Base-by-base conservation (phyloP, 106 monocot species). In the Allium fistulosum region DNA sequence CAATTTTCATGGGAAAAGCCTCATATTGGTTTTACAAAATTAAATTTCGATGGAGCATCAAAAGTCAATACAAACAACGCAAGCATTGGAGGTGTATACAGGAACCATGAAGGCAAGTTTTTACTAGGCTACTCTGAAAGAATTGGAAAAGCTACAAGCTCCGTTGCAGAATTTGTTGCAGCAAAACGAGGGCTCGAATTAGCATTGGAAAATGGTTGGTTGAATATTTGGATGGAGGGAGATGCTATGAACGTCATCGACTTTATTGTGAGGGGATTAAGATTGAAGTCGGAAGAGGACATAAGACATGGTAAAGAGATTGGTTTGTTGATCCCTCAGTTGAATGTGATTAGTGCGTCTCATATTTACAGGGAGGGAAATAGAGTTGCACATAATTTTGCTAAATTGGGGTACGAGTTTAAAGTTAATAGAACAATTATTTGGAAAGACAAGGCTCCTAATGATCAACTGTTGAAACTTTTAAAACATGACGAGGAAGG, bases 61-160 rank as follows among this genome's bases (percentile, higher is more conserved):
- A 83, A 78, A 17, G 46, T 15, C 18, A 45, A n/a, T 15, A 61
- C 46, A 10, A 61, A 58, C 26, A 69, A 78, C 49, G 80, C 83
- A 59, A 87, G 87, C 83, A 87, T 87, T 15, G 83, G 83, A 63
- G 87, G 80, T 5, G 80, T 83, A 16, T 87, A 66, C 17, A 63
- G 83, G 53, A 74, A 87, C 69, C 83, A 87, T 10, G 59, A 87
- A 12, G 87, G 80, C 8, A 69, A 18, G 4, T 83, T 87, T 74
- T 12, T 87, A 15, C 74, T 77, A 10, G 87, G 87, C 14, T 87
- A 80, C 56, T 69, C 83, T 7, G 83, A 87, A 58, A 46, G 50
- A 6, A 83, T 87, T 7, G 83, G 80, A 14, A 66, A 60, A 53
- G 87, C 83, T 0, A 83, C 87, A 1, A 83, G 87, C 69, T 83